phyloP scores from a whole-genome alignment of 2,329 filamentous ascomycete species.

The Moelleriella libera region DNA sequence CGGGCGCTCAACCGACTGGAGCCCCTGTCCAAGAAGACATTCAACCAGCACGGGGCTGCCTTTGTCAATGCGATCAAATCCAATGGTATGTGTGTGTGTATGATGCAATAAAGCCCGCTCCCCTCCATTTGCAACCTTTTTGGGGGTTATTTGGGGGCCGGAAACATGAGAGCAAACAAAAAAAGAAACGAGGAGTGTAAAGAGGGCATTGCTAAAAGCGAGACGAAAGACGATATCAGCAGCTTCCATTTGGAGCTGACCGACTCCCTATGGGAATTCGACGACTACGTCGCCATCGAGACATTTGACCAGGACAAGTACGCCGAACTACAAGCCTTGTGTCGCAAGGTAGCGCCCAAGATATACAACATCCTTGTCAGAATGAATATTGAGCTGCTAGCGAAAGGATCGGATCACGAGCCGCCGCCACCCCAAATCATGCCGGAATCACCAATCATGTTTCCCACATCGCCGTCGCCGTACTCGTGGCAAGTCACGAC shows the following conservation, averaged over 20 bases:
- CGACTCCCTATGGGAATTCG: slow-evolving; percentile 40
- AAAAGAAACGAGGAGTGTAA: neutral
- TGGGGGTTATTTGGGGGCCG: no score
- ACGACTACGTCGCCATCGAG: slow-evolving; percentile 35
- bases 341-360: slow-evolving; percentile 32
- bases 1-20: slow-evolving; percentile 35
- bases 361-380: slow-evolving; percentile 36
- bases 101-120: no score
- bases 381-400: slow-evolving; percentile 32
- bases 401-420: slow-evolving; percentile 10
- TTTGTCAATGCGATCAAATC: slow-evolving; percentile 38
- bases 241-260: slow-evolving; percentile 30
- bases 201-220: neutral
- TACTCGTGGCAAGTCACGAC: neutral
- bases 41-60: slow-evolving; percentile 32
- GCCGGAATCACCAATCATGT: slow-evolving; percentile 3
- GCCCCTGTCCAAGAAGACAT: slow-evolving; percentile 32
- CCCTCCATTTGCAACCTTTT: no score
- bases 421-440: slow-evolving; percentile 4
- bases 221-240: slow-evolving; percentile 31
- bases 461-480: slow-evolving; percentile 1
- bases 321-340: slow-evolving; percentile 29
- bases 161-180: neutral
- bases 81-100: slow-evolving; percentile 23
- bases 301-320: slow-evolving; percentile 36